These are phyloP conservation scores for Phaeosphaeriaceae sp. DNA, from an alignment of 2,329 filamentous ascomycete species.

Conservation along the genomic window DNA sequence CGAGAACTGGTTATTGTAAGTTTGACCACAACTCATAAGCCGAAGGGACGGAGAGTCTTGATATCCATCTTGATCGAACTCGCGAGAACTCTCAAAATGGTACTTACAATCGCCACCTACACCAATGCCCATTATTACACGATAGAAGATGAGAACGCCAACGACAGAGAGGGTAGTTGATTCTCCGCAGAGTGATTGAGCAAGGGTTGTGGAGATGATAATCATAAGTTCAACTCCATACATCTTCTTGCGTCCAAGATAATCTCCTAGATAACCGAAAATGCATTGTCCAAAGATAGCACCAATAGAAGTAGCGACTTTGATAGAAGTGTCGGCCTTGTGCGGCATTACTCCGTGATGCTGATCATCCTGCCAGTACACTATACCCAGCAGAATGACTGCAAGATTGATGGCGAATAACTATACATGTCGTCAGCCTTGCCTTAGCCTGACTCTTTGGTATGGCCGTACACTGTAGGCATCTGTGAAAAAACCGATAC, in stretches of 20 bases:
- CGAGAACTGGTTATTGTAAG: too few species aligned
- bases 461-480: conserved; percentile 61
- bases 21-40: too few species aligned
- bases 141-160: conserved; percentile 50
- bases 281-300: conserved; percentile 82
- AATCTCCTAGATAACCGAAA: conserved; percentile 73
- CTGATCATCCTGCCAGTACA: conserved; percentile 67
- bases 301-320: conserved; percentile 81
- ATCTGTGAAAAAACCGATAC: conserved; percentile 89
- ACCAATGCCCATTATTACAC: conserved; percentile 50
- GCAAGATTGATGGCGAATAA: conserved; percentile 64
- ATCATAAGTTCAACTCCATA: conserved; percentile 65
- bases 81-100: background rate
- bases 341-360: conserved; percentile 63
- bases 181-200: conserved; percentile 46
- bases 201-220: conserved; percentile 49
- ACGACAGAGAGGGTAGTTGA: conserved; percentile 45
- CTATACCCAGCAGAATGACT: conserved; percentile 75
- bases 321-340: conserved; percentile 78
- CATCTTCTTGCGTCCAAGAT: conserved; percentile 80
- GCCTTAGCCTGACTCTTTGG: background rate
- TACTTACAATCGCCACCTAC: conserved; percentile 36
- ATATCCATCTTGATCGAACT: background rate
- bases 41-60: background rate
- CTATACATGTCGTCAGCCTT: conserved; percentile 17